These are phyloP conservation scores for Cystobasidium onofrii DNA, from an alignment of 768 basidiomycete species.

Conservation along the genomic window DNA sequence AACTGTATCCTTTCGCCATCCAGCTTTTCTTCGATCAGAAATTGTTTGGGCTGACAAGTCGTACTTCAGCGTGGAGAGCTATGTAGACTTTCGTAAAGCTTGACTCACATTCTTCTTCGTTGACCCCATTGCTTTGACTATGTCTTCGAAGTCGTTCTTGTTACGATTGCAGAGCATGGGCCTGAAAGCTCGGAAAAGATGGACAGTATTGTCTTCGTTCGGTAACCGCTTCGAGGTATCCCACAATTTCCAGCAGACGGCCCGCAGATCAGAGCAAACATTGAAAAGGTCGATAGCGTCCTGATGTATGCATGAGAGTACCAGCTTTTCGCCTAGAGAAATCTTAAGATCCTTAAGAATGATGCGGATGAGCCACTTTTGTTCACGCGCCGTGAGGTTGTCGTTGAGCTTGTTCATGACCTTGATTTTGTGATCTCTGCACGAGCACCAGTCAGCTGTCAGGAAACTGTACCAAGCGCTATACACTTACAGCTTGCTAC, in stretches of 20 bases:
- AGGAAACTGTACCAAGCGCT: too few species aligned
- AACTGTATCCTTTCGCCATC: slow-evolving; percentile 95
- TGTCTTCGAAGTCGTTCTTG: slow-evolving; percentile 67
- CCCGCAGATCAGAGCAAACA: slow-evolving; percentile 90
- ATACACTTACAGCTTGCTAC: slow-evolving; percentile 63
- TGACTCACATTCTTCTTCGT: not conserved
- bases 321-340: slow-evolving; percentile 85
- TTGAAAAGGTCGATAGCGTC: slow-evolving; percentile 92
- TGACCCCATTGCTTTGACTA: slow-evolving; percentile 67
- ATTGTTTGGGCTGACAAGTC: slow-evolving; percentile 51
- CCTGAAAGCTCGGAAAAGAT: slow-evolving; percentile 75
- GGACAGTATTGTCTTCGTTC: slow-evolving; percentile 62
- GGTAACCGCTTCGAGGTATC: slow-evolving; percentile 57
- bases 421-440: slow-evolving; percentile 65
- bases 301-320: slow-evolving; percentile 82
- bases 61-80: slow-evolving; percentile 2
- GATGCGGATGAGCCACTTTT: slow-evolving; percentile 91
- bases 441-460: too few species aligned
- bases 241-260: slow-evolving; percentile 80
- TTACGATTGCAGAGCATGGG: slow-evolving; percentile 94
- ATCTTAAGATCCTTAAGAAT: slow-evolving; percentile 92
- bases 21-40: slow-evolving; percentile 92
- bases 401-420: slow-evolving; percentile 60
- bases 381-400: slow-evolving; percentile 72
- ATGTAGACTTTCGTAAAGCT: not conserved